Evolutionary conservation across 2,329 filamentous ascomycete species (phyloP).

Genomic region (Penicillium sp.): DNA sequence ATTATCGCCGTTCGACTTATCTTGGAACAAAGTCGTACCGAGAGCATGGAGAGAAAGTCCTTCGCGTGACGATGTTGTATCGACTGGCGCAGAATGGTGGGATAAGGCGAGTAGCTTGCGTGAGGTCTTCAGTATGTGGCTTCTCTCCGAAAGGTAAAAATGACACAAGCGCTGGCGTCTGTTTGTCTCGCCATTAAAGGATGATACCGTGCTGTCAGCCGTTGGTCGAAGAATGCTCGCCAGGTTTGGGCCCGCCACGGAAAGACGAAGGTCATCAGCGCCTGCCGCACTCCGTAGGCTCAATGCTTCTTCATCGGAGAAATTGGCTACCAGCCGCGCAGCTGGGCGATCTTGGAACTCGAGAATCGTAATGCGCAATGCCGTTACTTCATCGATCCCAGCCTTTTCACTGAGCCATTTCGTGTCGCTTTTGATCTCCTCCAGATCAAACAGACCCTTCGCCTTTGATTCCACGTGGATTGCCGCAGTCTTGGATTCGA

Average conservation of each 20-base stretch:
- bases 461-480: conserved; percentile 71
- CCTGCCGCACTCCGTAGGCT: conserved; percentile 71
- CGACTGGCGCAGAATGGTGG: conserved; percentile 22
- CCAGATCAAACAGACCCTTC: conserved; percentile 64
- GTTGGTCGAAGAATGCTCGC: conserved; percentile 32
- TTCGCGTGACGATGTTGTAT: no score
- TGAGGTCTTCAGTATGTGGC: conserved; percentile 59
- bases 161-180: conserved; percentile 63
- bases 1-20: conserved; percentile 23
- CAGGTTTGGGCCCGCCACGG: conserved; percentile 41
- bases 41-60: conserved; percentile 24
- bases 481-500: conserved; percentile 78
- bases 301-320: conserved; percentile 70
- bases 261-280: conserved; percentile 56
- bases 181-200: conserved; percentile 57
- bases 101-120: conserved; percentile 45
- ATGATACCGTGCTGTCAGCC: conserved; percentile 25
- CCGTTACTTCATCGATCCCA: conserved; percentile 71
- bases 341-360: conserved; percentile 79
- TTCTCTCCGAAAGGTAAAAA: conserved; percentile 66
- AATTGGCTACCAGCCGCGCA: conserved; percentile 62
- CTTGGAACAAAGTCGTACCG: conserved; percentile 28
- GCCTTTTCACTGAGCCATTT: conserved; percentile 77
- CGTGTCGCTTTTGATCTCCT: conserved; percentile 75
- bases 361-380: conserved; percentile 70